phyloP scores from a whole-genome alignment of 2,329 filamentous ascomycete genomes.

The Fusarium tupiense region DNA sequence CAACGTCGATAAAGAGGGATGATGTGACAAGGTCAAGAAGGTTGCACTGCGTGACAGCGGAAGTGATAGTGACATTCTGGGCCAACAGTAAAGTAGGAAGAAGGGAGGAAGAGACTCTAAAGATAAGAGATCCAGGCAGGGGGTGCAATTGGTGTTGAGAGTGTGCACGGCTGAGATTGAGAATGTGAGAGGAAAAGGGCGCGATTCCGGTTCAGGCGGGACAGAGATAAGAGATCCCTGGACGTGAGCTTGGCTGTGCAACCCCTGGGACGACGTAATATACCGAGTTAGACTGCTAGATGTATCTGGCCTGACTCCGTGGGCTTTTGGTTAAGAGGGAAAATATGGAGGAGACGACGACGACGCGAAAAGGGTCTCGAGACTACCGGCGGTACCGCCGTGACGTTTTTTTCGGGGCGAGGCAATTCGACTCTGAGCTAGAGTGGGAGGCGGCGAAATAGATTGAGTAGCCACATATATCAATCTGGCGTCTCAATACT shows the following conservation, averaged over 20 bases:
- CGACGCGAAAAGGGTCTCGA: conserved; percentile 1
- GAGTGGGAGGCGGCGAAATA: background rate
- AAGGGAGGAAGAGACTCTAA: conserved; percentile 1
- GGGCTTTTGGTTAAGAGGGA: conserved; percentile 1
- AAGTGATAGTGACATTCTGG: conserved; percentile 13
- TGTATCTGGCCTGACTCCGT: background rate
- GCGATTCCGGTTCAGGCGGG: conserved; percentile 5
- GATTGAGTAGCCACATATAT: fast-evolving
- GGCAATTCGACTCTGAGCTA: conserved; percentile 8
- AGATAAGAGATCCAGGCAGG: conserved; percentile 27
- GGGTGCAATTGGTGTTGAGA: conserved; percentile 13
- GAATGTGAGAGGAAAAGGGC: background rate
- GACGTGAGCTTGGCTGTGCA: conserved; percentile 2
- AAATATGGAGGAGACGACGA: background rate
- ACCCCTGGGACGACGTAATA: conserved; percentile 3
- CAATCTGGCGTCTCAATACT: fast-evolving
- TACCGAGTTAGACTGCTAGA: background rate
- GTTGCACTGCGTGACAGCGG: conserved; percentile 11
- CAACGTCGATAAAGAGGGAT: conserved; percentile 6
- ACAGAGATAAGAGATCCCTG: conserved; percentile 32
- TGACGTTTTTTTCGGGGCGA: conserved; percentile 22
- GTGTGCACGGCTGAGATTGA: conserved; percentile 4
- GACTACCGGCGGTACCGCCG: background rate
- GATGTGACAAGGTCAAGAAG: conserved; percentile 1
- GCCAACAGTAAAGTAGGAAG: conserved; percentile 8